Evolutionary conservation across 306 rosid genomes (phyloP), one percentile per base, ranked within the genome.

Genomic region (Begonia loranthoides): DNA sequence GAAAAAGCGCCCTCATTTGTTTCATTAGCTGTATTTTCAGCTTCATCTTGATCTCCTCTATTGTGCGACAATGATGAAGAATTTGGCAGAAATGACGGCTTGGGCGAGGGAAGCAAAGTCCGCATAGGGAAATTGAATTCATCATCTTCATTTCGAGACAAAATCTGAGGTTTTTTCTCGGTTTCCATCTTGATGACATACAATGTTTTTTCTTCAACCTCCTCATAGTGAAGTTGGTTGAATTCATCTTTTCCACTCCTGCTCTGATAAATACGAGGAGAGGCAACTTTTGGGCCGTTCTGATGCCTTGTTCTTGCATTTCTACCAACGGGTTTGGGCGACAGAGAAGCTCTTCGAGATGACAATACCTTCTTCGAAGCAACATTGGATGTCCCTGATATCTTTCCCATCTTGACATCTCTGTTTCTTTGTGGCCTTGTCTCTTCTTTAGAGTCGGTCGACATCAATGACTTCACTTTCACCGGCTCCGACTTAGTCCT

Each of bases 201-300:
- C 82, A 86, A 58, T 41, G 86, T 90, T 66, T 80, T 80, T 60
- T 85, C 97, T 65, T 50, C 62, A 28, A 69, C 68, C 66, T 58
- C 81, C n/a, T 70, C 51, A 36, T 55, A 50, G 55, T n/a, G 48
- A 55, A 47, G 51, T 56, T 80, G 62, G 67, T 54, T 56, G 2
- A 49, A 59, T 61, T 78, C 79, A 39, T 62, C 72, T 55, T 45
- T 51, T 50, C 44, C 46, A 5, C 55, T 64, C 63, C 54, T 51
- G 51, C 28, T 64, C 61, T 68, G 69, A 67, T 61, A 69, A 65
- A 53, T 15, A 49, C 43, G 65, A 36, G 68, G 65, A 45, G 73
- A 48, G 9, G 9, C 44, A 12, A 38, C 45, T 55, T 73, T 83
- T 67, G 67, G 58, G 61, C 63, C 59, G 66, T 48, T 60, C 12